Base-by-base conservation (phyloP, 2,329 filamentous ascomycete genomes). In the Penicillium sp. region DNA sequence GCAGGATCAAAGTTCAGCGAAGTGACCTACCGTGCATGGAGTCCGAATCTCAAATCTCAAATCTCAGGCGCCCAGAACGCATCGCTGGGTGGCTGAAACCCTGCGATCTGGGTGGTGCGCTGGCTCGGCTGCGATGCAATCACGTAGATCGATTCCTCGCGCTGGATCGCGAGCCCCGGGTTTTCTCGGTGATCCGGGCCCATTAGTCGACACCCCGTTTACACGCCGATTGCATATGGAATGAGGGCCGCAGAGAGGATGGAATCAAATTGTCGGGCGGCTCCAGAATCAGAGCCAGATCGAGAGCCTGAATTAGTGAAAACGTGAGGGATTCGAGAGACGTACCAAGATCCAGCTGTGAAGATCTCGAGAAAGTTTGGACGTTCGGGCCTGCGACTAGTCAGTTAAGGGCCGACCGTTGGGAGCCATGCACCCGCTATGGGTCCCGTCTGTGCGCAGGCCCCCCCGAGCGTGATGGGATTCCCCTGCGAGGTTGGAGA, bases 21-120 rank as follows among this genome's bases (percentile, higher is more conserved):
- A 46, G 55, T 60, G 60, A 63, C 60, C 57, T 63, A 62, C 53
- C 58, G 46, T 60, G 57, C 58, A 61, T 62, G 50, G 24, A 3
- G 13, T 25, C 24, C 22, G n/a, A 38, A 38, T 38, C 35, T 41
- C 39, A 57, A 58, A 59, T 62, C 55, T 54, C 50, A 52, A 58
- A 59, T 62, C 55, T 54, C 50, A 52, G 45, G 52, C 51, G 49
- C 49, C 50, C 56, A 60, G 54, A 52, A 57, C 55, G 46, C 54
- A 60, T 62, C 57, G 51, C 50, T 49, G 45, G 42, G 58, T 62
- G 59, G 58, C 60, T 63, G 60, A 57, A 62, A 56, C 57, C 36
- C 44, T 52, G 50, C 45, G 52, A 58, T 57, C 57, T 51, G 55
- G 54, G 46, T 58, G 55, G 58, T 54, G 47, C 44, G 40, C 44